Base-by-base conservation (phyloP, 768 basidiomycete genomes). In the Calocera viscosa region DNA sequence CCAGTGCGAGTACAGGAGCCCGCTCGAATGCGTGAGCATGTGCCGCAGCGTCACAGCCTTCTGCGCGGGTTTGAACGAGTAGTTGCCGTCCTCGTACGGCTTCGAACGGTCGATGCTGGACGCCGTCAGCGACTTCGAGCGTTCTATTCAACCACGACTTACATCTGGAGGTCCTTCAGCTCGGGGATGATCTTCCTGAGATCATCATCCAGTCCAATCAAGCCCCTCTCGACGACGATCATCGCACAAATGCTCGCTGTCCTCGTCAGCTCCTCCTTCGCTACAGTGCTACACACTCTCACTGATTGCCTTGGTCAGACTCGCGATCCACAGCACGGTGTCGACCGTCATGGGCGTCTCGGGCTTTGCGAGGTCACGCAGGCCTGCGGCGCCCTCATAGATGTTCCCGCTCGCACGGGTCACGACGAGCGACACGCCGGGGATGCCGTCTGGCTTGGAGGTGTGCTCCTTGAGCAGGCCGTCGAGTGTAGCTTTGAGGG, bases 31-130 rank as follows among this genome's bases (percentile, higher is more conserved):
- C 5, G 53, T 60, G 30, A 60, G 53, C 53, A 60, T 60, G 53
- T 60, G 53, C 22, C 53, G 53, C 11, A 60, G 53, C 24, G 53
- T 60, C 14, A 60, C 53, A 19, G 53, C 5, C 30, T 60, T 60
- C 7, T 11, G 14, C 5, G 26, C 5, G 14, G 53, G 53, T 26
- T 60, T 60, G 53, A 60, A 26, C 26, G 53, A 28, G 53, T 60
- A 60, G 53, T 60, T 60, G 26, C 53, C 53, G 53, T 60, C 53
- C 19, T 60, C 53, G 26, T 28, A 60, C 26, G 53, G 53, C 53
- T 60, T 60, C 2, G 53, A 11, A n/a, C 49, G 49, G 49, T 49
- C 49, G 49, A 49, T 49, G 8, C 49, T 49, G 24, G 11, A n/a
- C 12, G 24, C 22, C 10, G 39, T 40, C 11, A 40, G 39, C 39